Conservation (phyloP, 2,329 filamentous ascomycete genomes). For the Monosporascus sp. region DNA sequence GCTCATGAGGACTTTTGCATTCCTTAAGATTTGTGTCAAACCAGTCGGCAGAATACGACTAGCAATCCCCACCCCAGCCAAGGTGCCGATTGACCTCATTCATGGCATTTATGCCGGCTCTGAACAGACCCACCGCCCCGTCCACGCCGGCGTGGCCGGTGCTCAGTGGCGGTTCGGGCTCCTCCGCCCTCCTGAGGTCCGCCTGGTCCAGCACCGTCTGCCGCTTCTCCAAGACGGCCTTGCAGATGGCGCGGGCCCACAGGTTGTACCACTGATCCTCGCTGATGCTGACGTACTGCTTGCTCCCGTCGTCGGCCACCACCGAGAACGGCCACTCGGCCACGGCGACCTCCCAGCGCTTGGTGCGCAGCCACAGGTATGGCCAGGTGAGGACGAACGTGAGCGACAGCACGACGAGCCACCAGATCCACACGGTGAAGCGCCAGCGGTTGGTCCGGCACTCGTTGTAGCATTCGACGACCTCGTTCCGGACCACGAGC, state of each 20-base stretch:
- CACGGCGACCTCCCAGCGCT: constrained; percentile 58
- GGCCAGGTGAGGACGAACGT: constrained; percentile 69
- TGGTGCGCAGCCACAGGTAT: constrained; percentile 61
- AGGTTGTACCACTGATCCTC: constrained; percentile 58
- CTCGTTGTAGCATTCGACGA: constrained; percentile 59
- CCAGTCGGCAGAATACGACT: constrained; percentile 7
- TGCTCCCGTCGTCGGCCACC: constrained; percentile 27
- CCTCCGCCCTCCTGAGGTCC: constrained; percentile 44
- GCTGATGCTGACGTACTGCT: constrained; percentile 47
- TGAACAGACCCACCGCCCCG: constrained; percentile 35
- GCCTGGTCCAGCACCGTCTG: constrained; percentile 51
- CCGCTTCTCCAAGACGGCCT: constrained; percentile 53
- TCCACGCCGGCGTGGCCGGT: constrained; percentile 36
- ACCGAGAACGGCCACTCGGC: constrained; percentile 56
- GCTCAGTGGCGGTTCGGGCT: constrained; percentile 32
- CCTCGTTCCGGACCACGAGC: constrained; percentile 53
- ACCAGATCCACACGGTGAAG: constrained; percentile 55
- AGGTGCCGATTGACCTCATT: constrained; percentile 47
- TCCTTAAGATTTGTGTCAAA: too few species aligned
- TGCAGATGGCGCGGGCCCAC: constrained; percentile 56
- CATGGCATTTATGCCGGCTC: constrained; percentile 46
- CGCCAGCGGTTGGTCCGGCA: constrained; percentile 61
- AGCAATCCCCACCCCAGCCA: constrained; percentile 43
- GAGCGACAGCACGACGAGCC: constrained; percentile 62
- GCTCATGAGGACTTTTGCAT: too few species aligned